Evolutionary conservation across 208 protist species (phyloP), one percentile per base, ranked within the genome.

Genomic region (Trypanosoma conorhini): DNA sequence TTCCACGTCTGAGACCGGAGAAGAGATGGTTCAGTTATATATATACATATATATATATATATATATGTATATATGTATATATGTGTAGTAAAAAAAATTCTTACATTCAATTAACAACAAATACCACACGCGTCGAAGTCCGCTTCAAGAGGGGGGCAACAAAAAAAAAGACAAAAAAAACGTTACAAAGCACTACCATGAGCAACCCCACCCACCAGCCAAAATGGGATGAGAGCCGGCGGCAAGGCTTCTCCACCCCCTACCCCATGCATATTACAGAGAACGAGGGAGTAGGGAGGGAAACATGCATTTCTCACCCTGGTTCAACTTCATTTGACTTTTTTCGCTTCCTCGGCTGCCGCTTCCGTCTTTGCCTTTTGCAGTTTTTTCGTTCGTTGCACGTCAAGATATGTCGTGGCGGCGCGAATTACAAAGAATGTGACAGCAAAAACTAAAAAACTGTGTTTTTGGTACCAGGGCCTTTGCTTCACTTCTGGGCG

Each of bases 391-490:
- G 26, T 50, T 19, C 33, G 65, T 22, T 75, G 80, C 5, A 78
- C 67, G 55, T 92, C 81, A 28, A 73, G 42, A 28, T 72, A 68
- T n/a, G 74, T 77, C 0, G 70, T 80, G 51, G 86, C 56, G 19
- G 88, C 65, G 62, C 84, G 85, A 52, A 88, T 68, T 0, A 81
- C 48, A 62, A 87, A 88, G 3, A 72, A 21, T 22, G 72, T 24
- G 10, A 54, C 21, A 15, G 46, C 62, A 26, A 72, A 31, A 28
- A 21, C 52, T 13, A 84, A 9, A 65, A 88, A 76, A 22, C 67
- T 26, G 62, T 77, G 81, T 44, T 46, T 81, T 50, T 77, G 66
- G 73, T 73, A 85, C 77, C 67, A 75, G 46, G 80, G 69, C 51
- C 26, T 48, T 58, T 83, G 17, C 4, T 52, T 48, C 58, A 59